Evolutionary conservation across 148 eudicot species (phyloP), one percentile per base, ranked within the genome.

Genomic region (Nepenthes mirabilis): DNA sequence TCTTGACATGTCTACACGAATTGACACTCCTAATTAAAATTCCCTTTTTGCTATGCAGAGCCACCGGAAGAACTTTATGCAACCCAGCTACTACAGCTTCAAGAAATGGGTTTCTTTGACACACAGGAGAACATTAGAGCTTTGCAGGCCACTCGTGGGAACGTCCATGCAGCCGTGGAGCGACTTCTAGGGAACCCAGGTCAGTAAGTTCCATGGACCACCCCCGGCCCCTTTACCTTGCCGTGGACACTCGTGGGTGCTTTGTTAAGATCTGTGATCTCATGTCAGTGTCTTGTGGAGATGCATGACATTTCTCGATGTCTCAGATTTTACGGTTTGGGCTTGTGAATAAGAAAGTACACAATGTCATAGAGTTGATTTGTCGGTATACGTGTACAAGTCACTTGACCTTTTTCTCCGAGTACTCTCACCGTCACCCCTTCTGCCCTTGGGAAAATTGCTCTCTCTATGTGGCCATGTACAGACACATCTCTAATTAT

Each of bases 61-160:
- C 95, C 99, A 14, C 99, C 99, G 1, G 99, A 93, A 68, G 95
- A 93, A 75, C 95, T 84, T 10, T 83, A 80, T 69, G 81, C 85
- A 13, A 78, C 75, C 14, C 89, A 83, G 69, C 76, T 83, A 1
- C 48, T 79, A 5, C 85, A 81, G 69, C 79, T 83, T 23, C 89
- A 81, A 69, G 83, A 81, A 66, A 83, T 83, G 89, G 89, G 85
- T 9, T 83, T 83, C 62, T 69, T 75, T 47, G 83, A 83, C 61
- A 78, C 89, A 43, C 72, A 72, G 70, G 89, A 78, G 68, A 83
- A 83, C 62, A 80, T 83, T 36, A 59, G 74, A 52, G 89, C 83
- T 1, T 70, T 83, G 59, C 75, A 70, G 58, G 85, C 89, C 34
- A 81, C 85, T 9, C 55, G 72, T 47, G 89, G 89, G 14, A 81